Percentiles rank a stretch among this genome's conserved stretches.
Evolutionary conservation across 2,329 filamentous ascomycete genomes (phyloP).

Genomic region (Fusarium cyanostomum): DNA sequence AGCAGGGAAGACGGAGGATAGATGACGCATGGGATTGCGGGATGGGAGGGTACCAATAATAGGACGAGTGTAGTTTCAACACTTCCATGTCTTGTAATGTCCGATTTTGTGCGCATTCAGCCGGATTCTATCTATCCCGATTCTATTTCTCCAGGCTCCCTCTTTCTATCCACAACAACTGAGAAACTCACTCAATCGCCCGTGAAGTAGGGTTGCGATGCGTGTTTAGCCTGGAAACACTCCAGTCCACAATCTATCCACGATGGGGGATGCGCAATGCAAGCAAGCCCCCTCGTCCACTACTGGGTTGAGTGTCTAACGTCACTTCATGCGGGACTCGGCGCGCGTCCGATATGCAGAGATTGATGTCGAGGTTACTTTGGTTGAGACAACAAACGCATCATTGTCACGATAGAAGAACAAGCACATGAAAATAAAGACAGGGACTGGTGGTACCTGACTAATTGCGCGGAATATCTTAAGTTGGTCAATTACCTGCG

Average conservation of each 20-base stretch:
- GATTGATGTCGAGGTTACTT: not conserved
- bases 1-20: conserved; percentile 19
- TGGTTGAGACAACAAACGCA: not conserved
- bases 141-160: not conserved
- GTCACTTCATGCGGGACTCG: conserved; percentile 18
- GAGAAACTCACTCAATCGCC: not conserved
- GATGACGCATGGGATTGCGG: conserved; percentile 28
- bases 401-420: not conserved
- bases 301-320: conserved; percentile 16
- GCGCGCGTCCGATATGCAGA: conserved; percentile 21
- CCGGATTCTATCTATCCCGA: not conserved
- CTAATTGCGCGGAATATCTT: not conserved
- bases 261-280: conserved; percentile 20
- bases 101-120: not conserved
- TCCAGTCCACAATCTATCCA: conserved; percentile 13
- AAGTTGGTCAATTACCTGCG: not conserved
- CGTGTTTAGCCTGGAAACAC: conserved; percentile 5
- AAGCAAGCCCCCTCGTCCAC: conserved; percentile 21
- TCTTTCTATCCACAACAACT: not conserved
- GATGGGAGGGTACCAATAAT: conserved; percentile 21
- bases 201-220: conserved; percentile 6
- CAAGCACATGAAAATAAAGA: not conserved
- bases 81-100: conserved; percentile 1
- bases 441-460: conserved; percentile 5
- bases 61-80: conserved; percentile 15